Percentiles rank a stretch among this genome's conserved stretches.
Evolutionary conservation across 495 filamentous ascomycete genomes (phyloP).

Genomic region (Barbatosphaeria neglecta): DNA sequence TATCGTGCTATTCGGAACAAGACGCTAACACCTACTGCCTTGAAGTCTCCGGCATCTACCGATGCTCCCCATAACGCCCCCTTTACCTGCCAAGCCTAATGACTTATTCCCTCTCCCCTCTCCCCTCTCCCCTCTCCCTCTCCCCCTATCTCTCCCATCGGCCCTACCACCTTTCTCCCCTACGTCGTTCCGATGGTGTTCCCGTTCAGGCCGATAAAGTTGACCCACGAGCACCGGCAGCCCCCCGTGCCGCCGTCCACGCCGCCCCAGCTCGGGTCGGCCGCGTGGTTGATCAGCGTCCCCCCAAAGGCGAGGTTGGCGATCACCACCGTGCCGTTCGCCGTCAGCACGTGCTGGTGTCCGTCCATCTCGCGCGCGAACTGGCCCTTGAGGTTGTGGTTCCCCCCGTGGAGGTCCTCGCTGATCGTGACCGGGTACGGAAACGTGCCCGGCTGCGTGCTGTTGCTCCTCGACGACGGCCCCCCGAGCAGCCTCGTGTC

Average conservation of each 20-base stretch:
- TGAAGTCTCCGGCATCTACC: too few relatives aligned
- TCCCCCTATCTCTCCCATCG: too few relatives aligned
- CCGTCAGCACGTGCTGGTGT: constrained; percentile 36
- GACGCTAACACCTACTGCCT: too few relatives aligned
- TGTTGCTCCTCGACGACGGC: constrained; percentile 6
- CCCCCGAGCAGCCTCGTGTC: constrained; percentile 29
- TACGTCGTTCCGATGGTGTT: neutral
- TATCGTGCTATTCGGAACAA: too few relatives aligned
- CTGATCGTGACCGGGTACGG: constrained; percentile 79
- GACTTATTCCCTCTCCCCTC: too few relatives aligned
- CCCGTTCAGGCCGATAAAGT: constrained; percentile 36
- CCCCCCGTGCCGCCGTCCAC: constrained; percentile 64
- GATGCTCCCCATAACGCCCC: too few relatives aligned
- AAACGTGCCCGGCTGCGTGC: constrained; percentile 56
- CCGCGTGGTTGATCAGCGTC: constrained; percentile 43
- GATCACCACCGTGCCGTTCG: constrained; percentile 40
- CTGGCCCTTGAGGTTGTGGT: constrained; percentile 47
- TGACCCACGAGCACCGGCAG: constrained; percentile 64
- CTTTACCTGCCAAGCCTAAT: too few relatives aligned
- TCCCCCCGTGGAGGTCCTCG: constrained; percentile 68
- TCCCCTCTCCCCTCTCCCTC: too few relatives aligned
- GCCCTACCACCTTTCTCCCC: too few relatives aligned
- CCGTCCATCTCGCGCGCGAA: constrained; percentile 58
- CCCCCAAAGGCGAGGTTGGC: constrained; percentile 52
- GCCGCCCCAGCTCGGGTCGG: constrained; percentile 37